Evolutionary conservation across 208 protist species (phyloP), one percentile per base, ranked within the genome.

Genomic region (Crithidia expoeki): DNA sequence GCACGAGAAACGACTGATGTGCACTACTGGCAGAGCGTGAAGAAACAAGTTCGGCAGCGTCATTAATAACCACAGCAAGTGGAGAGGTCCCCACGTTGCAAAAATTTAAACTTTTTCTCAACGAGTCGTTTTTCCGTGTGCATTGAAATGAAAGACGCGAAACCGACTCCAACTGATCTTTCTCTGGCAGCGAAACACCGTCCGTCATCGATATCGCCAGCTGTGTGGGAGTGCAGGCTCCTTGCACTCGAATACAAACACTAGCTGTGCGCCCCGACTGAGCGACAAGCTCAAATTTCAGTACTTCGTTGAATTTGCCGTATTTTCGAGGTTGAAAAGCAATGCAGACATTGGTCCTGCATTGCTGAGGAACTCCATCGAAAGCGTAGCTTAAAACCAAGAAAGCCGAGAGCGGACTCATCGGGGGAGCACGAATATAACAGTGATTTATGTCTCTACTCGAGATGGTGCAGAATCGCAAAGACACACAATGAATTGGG

Each of bases 241-340:
- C 89, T 30, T 72, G 72, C 28, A 90, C 70, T 12, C 49, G 59
- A 30, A 71, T 21, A 49, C 34, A 52, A 62, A 77, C 23, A 49
- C 25, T 12, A 17, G 34, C 32, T 16, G 17, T 21, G 19, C 32
- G 27, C 55, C 64, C 34, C 2, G 56, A 49, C 40, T 55, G 32
- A 17, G 61, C 25, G 17, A 7, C 28, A 55, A 84, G 47, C 28
- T 81, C 58, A n/a, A 93, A 68, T 5, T 60, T 55, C 42, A 93
- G 62, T n/a, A 52, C 47, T 0, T 89, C 77, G 50, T 33, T 67
- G 60, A 81, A 90, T 49, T 66, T 70, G 10, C 89, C 89, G 47
- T 90, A 94, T 21, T 86, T 76, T 23, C 50, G 69, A 16, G 89
- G 89, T 2, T 78, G 62, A 77, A 94, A 94, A 23, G 74, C 71